A percentile compares a stretch with the other conserved stretches of the same genome.
These are phyloP conservation scores for Chrysopogon serrulatus DNA, from an alignment of 176 grass and related monocot species.

Conservation along the genomic window DNA sequence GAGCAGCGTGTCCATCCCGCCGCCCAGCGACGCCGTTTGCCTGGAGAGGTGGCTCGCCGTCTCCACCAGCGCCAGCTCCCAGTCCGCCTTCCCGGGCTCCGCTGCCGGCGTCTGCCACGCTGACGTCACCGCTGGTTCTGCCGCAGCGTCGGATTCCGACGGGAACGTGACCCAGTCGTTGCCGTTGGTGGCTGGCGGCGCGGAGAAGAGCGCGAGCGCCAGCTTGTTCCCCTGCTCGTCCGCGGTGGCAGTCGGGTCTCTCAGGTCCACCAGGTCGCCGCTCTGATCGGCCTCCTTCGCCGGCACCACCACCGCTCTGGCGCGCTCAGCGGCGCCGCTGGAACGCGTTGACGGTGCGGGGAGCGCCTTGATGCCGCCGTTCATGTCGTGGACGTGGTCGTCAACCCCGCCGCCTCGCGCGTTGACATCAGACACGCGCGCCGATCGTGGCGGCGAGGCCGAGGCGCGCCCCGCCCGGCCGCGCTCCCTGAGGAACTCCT, in stretches of 20 bases:
- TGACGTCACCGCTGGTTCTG: slow-evolving; percentile 15
- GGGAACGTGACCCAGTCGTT: slow-evolving; percentile 64
- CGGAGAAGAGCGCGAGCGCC: slow-evolving; percentile 74
- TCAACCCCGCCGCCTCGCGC: neutral
- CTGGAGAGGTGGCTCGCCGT: slow-evolving; percentile 61
- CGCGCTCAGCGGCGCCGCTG: neutral
- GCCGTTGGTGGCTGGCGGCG: neutral
- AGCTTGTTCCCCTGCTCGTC: slow-evolving; percentile 69
- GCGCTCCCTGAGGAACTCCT: slow-evolving; percentile 64
- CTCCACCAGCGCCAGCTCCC: slow-evolving; percentile 78
- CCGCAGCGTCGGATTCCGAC: slow-evolving; percentile 34
- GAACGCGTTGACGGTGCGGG: slow-evolving; percentile 34
- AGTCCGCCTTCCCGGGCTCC: slow-evolving; percentile 65
- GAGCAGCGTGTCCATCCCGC: slow-evolving; percentile 60
- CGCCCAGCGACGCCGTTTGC: slow-evolving; percentile 54
- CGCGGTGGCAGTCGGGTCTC: slow-evolving; percentile 24
- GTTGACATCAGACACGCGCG: neutral
- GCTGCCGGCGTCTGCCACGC: slow-evolving; percentile 70
- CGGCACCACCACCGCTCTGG: neutral
- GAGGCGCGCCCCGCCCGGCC: slow-evolving; percentile 29
- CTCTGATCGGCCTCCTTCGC: neutral
- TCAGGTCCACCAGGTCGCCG: slow-evolving; percentile 64
- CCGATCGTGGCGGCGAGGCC: neutral
- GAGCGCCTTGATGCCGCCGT: slow-evolving; percentile 50
- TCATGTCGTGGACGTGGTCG: slow-evolving; percentile 20